A percentile compares a stretch with the other conserved stretches of the same genome.
These are phyloP conservation scores for Cynanchum wilfordii DNA, from an alignment of 257 asterid species.

Conservation along the genomic window DNA sequence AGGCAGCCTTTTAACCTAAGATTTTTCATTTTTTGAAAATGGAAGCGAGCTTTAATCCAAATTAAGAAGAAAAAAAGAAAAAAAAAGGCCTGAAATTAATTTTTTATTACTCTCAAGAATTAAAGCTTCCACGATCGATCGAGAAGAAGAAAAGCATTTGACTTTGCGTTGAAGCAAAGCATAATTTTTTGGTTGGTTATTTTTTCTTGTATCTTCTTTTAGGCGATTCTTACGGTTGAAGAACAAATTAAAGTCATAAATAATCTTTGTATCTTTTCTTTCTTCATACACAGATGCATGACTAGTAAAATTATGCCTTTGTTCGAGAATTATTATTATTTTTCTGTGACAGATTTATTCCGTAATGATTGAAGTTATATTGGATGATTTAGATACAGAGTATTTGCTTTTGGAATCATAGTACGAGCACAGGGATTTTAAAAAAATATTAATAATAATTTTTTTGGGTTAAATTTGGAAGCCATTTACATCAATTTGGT, in stretches of 20 bases:
- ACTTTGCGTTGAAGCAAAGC: slow-evolving; percentile 16
- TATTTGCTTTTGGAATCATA: background rate
- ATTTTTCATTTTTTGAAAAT: too few relatives aligned
- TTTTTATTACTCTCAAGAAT: too few relatives aligned
- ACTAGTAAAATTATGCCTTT: background rate
- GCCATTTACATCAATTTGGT: background rate
- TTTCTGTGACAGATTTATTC: background rate
- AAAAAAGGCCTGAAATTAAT: too few relatives aligned
- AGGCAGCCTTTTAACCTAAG: background rate
- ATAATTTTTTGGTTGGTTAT: background rate
- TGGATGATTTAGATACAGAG: background rate
- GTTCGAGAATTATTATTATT: background rate
- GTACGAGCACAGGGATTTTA: too few relatives aligned
- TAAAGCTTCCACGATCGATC: background rate
- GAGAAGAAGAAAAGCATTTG: background rate
- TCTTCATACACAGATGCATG: slow-evolving; percentile 1
- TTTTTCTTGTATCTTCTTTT: background rate
- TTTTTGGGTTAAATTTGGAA: background rate
- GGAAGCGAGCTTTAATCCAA: background rate
- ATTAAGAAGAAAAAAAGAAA: too few relatives aligned
- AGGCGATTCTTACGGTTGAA: slow-evolving; percentile 4
- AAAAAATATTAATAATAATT: background rate
- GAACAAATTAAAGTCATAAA: background rate
- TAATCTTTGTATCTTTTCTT: background rate
- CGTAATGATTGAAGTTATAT: background rate